Percentiles rank a stretch among this genome's conserved stretches.
phyloP scores from a whole-genome alignment of 1,284 basidiomycete genomes.

The Vanrija sp. region DNA sequence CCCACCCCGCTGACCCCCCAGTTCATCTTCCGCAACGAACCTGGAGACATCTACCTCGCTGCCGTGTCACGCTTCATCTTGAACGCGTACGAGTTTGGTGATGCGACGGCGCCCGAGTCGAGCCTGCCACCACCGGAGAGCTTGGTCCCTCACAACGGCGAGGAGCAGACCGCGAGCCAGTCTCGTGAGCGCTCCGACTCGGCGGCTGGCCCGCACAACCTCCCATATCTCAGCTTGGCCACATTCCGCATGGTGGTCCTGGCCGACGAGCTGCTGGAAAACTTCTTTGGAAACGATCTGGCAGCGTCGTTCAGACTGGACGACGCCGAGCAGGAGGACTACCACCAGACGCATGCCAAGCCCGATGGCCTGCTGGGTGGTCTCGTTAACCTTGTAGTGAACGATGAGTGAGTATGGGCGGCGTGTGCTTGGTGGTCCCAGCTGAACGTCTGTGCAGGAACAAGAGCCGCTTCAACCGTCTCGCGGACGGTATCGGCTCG shows the following conservation, averaged over 20 bases:
- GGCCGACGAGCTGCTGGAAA: conserved; percentile 88
- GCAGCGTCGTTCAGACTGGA: conserved; percentile 81
- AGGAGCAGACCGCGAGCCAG: conserved; percentile 50
- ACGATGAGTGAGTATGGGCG: conserved; percentile 57
- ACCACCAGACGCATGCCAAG: conserved; percentile 52
- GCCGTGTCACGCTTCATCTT: conserved; percentile 94
- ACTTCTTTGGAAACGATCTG: conserved; percentile 88
- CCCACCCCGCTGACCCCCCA: no score
- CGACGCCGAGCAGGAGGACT: conserved; percentile 57
- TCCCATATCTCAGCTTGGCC: conserved; percentile 69
- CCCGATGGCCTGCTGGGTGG: conserved; percentile 68
- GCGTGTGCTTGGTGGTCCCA: background rate
- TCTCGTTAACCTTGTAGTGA: conserved; percentile 80
- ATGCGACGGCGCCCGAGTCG: conserved; percentile 65
- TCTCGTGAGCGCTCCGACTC: conserved; percentile 53
- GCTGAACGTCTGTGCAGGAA: conserved; percentile 23
- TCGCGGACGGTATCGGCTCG: conserved; percentile 89
- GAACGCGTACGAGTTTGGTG: conserved; percentile 94
- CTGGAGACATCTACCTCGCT: conserved; percentile 93
- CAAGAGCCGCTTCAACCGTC: conserved; percentile 47
- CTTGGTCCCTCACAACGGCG: conserved; percentile 40
- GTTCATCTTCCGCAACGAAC: conserved; percentile 96
- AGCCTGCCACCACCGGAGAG: conserved; percentile 45
- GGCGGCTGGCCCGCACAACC: conserved; percentile 55
- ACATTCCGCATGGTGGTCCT: conserved; percentile 97